Conservation (phyloP, 2,329 filamentous ascomycete species). For the Bipolaris oryzae region DNA sequence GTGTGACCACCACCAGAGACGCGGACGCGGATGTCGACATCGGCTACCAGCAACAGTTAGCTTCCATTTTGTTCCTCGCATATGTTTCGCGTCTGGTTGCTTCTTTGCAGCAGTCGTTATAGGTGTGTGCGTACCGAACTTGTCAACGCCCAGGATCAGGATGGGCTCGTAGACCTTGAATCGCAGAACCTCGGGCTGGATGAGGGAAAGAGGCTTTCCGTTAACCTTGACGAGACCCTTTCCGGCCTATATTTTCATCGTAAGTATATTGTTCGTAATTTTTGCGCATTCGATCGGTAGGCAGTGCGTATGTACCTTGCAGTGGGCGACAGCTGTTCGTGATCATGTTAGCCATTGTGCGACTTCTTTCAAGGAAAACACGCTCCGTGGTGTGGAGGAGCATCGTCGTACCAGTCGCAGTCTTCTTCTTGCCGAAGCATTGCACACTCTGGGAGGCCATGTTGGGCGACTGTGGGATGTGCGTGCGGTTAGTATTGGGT, state of each 20-base stretch:
- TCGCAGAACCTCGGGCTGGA: constrained; percentile 94
- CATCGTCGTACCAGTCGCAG: constrained; percentile 53
- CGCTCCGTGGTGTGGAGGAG: not conserved
- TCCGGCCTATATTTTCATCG: constrained; percentile 60
- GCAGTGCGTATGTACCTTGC: constrained; percentile 69
- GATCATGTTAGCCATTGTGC: constrained; percentile 46
- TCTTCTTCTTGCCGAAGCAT: constrained; percentile 94
- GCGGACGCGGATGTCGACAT: constrained; percentile 96
- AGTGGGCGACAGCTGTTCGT: constrained; percentile 80
- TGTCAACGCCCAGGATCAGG: constrained; percentile 95
- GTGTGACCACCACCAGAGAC: constrained; percentile 97
- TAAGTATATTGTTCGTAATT: constrained; percentile 33
- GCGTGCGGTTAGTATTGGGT: constrained; percentile 39
- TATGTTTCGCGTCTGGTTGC: constrained; percentile 8
- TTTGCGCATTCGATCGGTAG: constrained; percentile 26
- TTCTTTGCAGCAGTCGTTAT: constrained; percentile 3
- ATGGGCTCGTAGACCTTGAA: constrained; percentile 99
- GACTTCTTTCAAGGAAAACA: constrained; percentile 17
- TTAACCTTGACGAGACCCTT: constrained; percentile 98
- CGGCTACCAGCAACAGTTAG: constrained; percentile 54
- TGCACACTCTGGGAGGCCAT: constrained; percentile 62
- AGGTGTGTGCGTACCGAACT: constrained; percentile 68
- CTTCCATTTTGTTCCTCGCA: constrained; percentile 14
- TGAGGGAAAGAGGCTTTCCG: constrained; percentile 90
- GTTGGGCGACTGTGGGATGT: constrained; percentile 46